A percentile compares a stretch with the other conserved stretches of the same genome.
Evolutionary conservation across 805 yeast species (phyloP).

Genomic region (Metschnikowia dekortorum): DNA sequence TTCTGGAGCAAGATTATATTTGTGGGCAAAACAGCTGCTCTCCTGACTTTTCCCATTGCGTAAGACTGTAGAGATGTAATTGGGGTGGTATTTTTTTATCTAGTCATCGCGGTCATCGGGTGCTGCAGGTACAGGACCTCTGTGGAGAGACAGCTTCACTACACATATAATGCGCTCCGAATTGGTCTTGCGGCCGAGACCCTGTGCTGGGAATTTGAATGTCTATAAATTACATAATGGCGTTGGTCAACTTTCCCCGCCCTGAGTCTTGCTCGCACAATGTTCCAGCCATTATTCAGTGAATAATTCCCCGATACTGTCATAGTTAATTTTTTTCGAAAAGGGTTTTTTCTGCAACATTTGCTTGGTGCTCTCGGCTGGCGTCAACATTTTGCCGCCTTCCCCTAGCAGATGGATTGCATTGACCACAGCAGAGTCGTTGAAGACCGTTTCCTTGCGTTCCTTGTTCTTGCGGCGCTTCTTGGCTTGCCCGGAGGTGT

Average conservation of each 20-base stretch:
- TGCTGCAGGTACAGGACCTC: slow-evolving; percentile 2
- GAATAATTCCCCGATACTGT: slow-evolving; percentile 59
- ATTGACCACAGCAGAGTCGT: slow-evolving; percentile 25
- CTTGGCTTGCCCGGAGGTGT: slow-evolving; percentile 42
- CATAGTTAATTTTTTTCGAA: slow-evolving; percentile 88
- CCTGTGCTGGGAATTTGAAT: no score
- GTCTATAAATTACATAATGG: not conserved
- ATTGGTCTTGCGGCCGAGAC: not conserved
- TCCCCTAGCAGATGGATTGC: slow-evolving; percentile 40
- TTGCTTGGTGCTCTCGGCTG: slow-evolving; percentile 75
- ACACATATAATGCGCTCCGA: not conserved
- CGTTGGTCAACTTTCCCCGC: not conserved
- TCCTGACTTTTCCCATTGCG: slow-evolving; percentile 75
- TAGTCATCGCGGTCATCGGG: slow-evolving; percentile 13
- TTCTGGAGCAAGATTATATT: slow-evolving; percentile 90
- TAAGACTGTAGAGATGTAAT: not conserved
- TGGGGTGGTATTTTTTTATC: slow-evolving; percentile 3
- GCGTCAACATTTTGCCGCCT: slow-evolving; percentile 44
- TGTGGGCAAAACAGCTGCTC: slow-evolving; percentile 91
- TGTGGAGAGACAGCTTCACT: not conserved
- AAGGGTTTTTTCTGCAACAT: slow-evolving; percentile 72
- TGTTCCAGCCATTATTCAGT: slow-evolving; percentile 3
- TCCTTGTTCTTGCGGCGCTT: slow-evolving; percentile 32
- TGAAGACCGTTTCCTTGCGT: slow-evolving; percentile 19
- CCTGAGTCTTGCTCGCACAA: not conserved